Percentiles rank a stretch among this genome's conserved stretches.
Conservation (phyloP, 805 yeast genomes). For the Wickerhamomyces bovis region DNA sequence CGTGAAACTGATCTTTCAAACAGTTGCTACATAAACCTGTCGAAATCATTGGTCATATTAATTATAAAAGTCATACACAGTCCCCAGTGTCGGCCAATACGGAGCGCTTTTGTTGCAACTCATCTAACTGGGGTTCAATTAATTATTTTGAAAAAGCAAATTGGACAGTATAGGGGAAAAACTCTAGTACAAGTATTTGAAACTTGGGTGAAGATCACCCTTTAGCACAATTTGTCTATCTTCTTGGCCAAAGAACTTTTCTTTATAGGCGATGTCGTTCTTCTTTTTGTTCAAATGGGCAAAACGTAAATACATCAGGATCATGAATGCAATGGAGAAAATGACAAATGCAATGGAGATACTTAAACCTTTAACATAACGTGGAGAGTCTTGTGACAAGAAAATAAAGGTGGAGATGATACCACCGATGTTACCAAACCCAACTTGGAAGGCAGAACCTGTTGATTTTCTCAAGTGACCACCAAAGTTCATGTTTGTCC, state of each 20-base stretch:
- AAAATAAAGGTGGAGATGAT: conserved; percentile 34
- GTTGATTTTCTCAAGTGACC: conserved; percentile 34
- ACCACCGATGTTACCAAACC: conserved; percentile 36
- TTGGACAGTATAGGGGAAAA: not conserved
- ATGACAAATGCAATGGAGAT: conserved; percentile 39
- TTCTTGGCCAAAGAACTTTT: conserved; percentile 25
- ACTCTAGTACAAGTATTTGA: conserved; percentile 38
- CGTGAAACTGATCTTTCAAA: not conserved
- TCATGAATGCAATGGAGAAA: conserved; percentile 32
- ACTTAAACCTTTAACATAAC: conserved; percentile 33
- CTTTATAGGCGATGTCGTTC: conserved; percentile 26
- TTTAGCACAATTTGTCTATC: conserved; percentile 29
- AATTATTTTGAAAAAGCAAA: not conserved
- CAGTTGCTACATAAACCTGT: no score
- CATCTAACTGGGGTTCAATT: not conserved
- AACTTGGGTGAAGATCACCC: conserved; percentile 39
- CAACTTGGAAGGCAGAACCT: conserved; percentile 33
- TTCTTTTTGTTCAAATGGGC: conserved; percentile 31
- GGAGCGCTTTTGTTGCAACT: no score
- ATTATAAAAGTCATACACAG: no score
- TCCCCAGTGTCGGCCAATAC: no score
- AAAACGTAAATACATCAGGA: conserved; percentile 28
- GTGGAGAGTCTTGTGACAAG: conserved; percentile 32
- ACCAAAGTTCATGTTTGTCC: conserved; percentile 34
- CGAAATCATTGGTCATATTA: not conserved